Base-by-base conservation (phyloP, 108 stramenopile genomes). In the Schizochytrium sp. region DNA sequence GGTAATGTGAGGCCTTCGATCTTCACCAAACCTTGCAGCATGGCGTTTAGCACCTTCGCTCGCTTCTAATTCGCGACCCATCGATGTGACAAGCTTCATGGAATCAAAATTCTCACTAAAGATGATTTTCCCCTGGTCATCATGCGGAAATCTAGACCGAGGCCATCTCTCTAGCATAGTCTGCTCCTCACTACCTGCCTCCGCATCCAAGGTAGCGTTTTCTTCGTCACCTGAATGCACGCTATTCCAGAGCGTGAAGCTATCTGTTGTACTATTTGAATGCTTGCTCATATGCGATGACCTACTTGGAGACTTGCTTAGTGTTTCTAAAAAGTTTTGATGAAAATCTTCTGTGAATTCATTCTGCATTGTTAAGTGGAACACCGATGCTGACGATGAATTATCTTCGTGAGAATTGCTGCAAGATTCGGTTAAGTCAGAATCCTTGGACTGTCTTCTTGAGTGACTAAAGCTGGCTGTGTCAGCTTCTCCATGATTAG, bases 1-100 rank as follows among this genome's bases (percentile, higher is more conserved):
- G 53, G 50, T 49, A 1, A 83, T 53, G 47, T 40, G 76, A 5
- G 50, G 76, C 40, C 53, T 17, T 5, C 5, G 5, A 55, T 5
- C 47, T 5, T 10, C 3, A 0, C 76, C 76, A 50, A 83, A 83
- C 1, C 76, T 47, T 13, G 49, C 53, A 38, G 53, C 47, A 53
- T 83, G 76, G 12, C 76, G 2, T 50, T 49, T 5, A 5, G 76
- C 76, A 40, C 76, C 76, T 50, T 83, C 53, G 53, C 76, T 83
- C 5, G 47, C 12, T 28, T 83, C 76, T 10, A 83, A 53, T 10
- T 10, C 47, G 76, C 53, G 76, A 2, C 15, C 76, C 47, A 83
- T 49, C 5, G 8, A 5, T 5, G 50, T 55, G 55, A 83, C 55
- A 5, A 83, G 10, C 53, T 83, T 17, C 12, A 55, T 5, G 5